These are phyloP conservation scores for Trichoderma endophyticum DNA, from an alignment of 2,329 filamentous ascomycete genomes.

Conservation along the genomic window DNA sequence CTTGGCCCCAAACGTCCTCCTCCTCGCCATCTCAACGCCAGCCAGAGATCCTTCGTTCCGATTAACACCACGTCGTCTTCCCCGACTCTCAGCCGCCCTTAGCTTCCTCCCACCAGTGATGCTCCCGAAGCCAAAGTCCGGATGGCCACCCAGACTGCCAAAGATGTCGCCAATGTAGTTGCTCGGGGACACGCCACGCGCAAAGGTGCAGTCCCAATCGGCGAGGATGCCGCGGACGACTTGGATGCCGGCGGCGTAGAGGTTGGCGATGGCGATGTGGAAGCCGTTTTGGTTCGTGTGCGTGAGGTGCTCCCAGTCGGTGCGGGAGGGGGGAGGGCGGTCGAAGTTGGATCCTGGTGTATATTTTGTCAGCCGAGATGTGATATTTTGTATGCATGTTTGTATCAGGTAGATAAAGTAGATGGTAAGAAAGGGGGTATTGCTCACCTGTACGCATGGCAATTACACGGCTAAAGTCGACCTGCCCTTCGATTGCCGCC, in stretches of 20 bases:
- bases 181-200: conserved; percentile 51
- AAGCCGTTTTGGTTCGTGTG: conserved; percentile 62
- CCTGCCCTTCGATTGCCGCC: conserved; percentile 51
- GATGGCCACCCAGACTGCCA: conserved; percentile 61
- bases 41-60: conserved; percentile 21
- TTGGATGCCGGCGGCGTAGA: conserved; percentile 62
- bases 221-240: conserved; percentile 62
- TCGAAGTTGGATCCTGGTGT: conserved; percentile 63
- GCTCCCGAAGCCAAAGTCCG: conserved; percentile 61
- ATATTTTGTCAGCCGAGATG: neutral
- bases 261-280: conserved; percentile 59
- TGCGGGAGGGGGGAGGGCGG: conserved; percentile 57
- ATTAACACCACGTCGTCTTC: neutral
- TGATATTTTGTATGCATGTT: neutral
- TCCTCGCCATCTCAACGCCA: conserved; percentile 29
- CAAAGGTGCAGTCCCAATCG: conserved; percentile 59
- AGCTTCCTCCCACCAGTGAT: conserved; percentile 38
- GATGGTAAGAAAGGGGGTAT: neutral
- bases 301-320: conserved; percentile 58
- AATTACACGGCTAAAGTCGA: conserved; percentile 66
- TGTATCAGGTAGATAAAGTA: neutral
- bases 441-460: conserved; percentile 58
- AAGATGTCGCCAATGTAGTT: conserved; percentile 74
- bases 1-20: conserved; percentile 26
- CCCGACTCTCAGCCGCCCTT: conserved; percentile 20